Evolutionary conservation across 495 filamentous ascomycete genomes (phyloP).

Genomic region (Elasticomyces elasticus): DNA sequence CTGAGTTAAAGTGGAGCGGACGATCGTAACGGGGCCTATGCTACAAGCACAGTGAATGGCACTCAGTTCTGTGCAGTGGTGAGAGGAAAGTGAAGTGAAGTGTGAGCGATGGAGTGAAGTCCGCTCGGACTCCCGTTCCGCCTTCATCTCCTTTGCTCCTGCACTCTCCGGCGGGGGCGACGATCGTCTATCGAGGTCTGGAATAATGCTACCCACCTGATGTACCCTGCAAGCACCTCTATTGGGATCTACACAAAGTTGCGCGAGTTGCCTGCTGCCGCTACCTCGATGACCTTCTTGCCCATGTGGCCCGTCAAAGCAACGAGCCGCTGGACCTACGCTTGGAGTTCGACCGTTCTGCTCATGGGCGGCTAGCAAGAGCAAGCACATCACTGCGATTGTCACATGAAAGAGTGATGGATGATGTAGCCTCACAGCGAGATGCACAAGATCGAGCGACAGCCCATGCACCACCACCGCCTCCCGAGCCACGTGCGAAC

Average conservation of each 20-base stretch:
- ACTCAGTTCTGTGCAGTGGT: too few species aligned
- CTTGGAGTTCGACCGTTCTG: neutral
- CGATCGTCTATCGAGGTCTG: neutral
- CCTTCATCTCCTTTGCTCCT: too few species aligned
- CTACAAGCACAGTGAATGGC: too few species aligned
- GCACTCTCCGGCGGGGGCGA: neutral
- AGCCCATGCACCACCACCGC: conserved; percentile 5
- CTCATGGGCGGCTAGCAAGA: neutral
- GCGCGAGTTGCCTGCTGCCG: neutral
- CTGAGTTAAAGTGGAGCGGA: too few species aligned
- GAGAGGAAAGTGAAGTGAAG: neutral
- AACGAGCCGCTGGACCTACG: neutral
- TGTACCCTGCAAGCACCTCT: neutral
- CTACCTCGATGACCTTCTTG: neutral
- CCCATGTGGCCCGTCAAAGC: neutral
- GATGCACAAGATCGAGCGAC: neutral
- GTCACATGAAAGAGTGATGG: conserved; percentile 2
- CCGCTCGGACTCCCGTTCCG: neutral
- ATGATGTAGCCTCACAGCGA: neutral
- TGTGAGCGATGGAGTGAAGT: neutral
- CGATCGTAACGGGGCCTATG: too few species aligned
- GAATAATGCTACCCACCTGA: neutral
- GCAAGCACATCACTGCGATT: neutral
- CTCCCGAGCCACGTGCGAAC: conserved; percentile 4
- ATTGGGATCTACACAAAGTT: neutral